Percentiles rank a stretch among this genome's conserved stretches.
These are phyloP conservation scores for Diphasiastrum complanatum DNA, from an alignment of 83 land plant genomes.

Conservation along the genomic window DNA sequence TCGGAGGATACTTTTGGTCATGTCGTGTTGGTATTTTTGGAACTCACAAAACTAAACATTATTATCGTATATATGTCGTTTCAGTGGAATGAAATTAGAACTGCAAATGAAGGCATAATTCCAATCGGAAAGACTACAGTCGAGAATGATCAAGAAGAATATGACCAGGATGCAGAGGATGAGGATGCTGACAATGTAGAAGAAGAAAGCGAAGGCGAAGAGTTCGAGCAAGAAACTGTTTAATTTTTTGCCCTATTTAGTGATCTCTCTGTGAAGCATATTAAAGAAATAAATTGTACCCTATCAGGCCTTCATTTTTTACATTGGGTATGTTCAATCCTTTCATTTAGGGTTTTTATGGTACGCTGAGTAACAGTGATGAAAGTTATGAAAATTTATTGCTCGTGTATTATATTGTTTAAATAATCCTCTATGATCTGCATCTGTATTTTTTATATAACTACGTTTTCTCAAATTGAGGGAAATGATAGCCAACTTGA, in stretches of 20 bases:
- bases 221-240: constrained; percentile 39
- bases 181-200: constrained; percentile 40
- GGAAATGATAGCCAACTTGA: too few species aligned
- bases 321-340: too few species aligned
- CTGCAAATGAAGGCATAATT: constrained; percentile 27
- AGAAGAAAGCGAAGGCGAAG: constrained; percentile 44
- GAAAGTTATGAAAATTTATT: too few species aligned
- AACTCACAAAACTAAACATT: too few species aligned
- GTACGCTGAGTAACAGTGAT: too few species aligned
- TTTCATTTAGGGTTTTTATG: too few species aligned
- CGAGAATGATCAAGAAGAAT: constrained; percentile 41
- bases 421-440: too few species aligned
- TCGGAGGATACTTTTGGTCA: constrained; percentile 1
- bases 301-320: too few species aligned
- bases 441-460: too few species aligned
- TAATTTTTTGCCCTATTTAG: neutral
- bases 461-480: too few species aligned
- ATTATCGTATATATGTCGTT: neutral
- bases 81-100: constrained; percentile 39
- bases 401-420: too few species aligned
- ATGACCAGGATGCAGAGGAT: constrained; percentile 37
- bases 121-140: constrained; percentile 32
- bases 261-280: neutral
- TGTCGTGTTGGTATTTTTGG: neutral
- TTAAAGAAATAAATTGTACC: too few species aligned